Evolutionary conservation across 2,329 filamentous ascomycete genomes (phyloP).

Genomic region (Alternaria longipes): DNA sequence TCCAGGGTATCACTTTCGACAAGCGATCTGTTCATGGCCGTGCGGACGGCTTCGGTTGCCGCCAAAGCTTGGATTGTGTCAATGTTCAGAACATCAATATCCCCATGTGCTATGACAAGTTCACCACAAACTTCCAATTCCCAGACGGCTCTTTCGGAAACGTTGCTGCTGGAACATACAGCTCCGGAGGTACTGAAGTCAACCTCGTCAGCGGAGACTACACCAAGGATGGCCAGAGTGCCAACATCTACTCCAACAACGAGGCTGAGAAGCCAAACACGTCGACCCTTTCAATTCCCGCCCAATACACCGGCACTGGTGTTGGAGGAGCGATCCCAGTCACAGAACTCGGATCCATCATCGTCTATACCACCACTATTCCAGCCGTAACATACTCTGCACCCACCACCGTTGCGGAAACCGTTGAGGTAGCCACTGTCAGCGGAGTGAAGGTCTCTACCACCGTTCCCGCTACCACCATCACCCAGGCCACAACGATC

Average conservation of each 20-base stretch:
- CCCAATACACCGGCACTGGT: slow-evolving; percentile 58
- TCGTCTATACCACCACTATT: slow-evolving; percentile 48
- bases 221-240: slow-evolving; percentile 50
- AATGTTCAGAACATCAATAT: slow-evolving; percentile 53
- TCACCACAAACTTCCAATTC: slow-evolving; percentile 62
- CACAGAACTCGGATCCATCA: slow-evolving; percentile 52
- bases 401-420: slow-evolving; percentile 33
- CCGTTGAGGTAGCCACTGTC: slow-evolving; percentile 28
- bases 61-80: slow-evolving; percentile 53
- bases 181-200: slow-evolving; percentile 49
- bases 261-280: slow-evolving; percentile 55
- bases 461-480: slow-evolving; percentile 32
- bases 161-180: slow-evolving; percentile 56
- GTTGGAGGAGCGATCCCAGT: slow-evolving; percentile 58
- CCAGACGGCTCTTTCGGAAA: slow-evolving; percentile 59
- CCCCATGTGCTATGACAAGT: slow-evolving; percentile 63
- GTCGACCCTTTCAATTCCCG: slow-evolving; percentile 55
- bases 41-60: slow-evolving; percentile 45
- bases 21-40: slow-evolving; percentile 37
- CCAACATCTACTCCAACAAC: slow-evolving; percentile 57
- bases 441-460: slow-evolving; percentile 29
- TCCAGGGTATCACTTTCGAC: slow-evolving; percentile 45
- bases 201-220: slow-evolving; percentile 59
- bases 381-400: slow-evolving; percentile 37
- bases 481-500: slow-evolving; percentile 36